A percentile compares a stretch with the other conserved stretches of the same genome.
These are phyloP conservation scores for Rhizopogon vinicolor DNA, from an alignment of 768 basidiomycete species.

Conservation along the genomic window DNA sequence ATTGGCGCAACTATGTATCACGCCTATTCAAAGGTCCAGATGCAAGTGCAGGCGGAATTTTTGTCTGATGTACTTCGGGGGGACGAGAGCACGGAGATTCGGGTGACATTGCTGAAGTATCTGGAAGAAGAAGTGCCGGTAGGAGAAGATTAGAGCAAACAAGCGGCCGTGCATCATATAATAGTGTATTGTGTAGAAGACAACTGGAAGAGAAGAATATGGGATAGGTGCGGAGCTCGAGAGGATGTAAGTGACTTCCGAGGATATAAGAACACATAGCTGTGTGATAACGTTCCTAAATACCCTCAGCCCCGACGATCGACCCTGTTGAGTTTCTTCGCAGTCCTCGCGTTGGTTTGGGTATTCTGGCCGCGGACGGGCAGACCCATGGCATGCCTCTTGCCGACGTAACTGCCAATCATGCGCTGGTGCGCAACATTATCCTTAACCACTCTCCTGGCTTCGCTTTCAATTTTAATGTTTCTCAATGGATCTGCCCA, in stretches of 20 bases:
- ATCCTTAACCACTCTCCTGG: conserved; percentile 76
- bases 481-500: conserved; percentile 60
- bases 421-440: conserved; percentile 91
- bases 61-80: conserved; percentile 88
- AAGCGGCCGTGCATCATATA: conserved; percentile 6
- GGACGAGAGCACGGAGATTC: conserved; percentile 91
- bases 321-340: conserved; percentile 84
- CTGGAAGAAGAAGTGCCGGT: conserved; percentile 95
- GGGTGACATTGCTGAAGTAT: conserved; percentile 85
- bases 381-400: conserved; percentile 87
- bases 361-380: conserved; percentile 96
- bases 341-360: conserved; percentile 85
- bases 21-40: conserved; percentile 66
- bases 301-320: conserved; percentile 48
- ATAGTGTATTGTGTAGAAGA: conserved; percentile 1
- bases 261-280: conserved; percentile 9
- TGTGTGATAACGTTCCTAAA: not conserved
- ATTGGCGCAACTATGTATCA: not conserved
- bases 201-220: not conserved
- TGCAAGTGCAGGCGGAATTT: conserved; percentile 90
- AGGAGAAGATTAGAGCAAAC: conserved; percentile 71
- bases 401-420: conserved; percentile 93
- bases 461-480: conserved; percentile 84
- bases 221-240: not conserved
- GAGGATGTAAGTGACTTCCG: not conserved